Conservation (phyloP, 768 basidiomycete genomes). For the Neoboletus magnificus region DNA sequence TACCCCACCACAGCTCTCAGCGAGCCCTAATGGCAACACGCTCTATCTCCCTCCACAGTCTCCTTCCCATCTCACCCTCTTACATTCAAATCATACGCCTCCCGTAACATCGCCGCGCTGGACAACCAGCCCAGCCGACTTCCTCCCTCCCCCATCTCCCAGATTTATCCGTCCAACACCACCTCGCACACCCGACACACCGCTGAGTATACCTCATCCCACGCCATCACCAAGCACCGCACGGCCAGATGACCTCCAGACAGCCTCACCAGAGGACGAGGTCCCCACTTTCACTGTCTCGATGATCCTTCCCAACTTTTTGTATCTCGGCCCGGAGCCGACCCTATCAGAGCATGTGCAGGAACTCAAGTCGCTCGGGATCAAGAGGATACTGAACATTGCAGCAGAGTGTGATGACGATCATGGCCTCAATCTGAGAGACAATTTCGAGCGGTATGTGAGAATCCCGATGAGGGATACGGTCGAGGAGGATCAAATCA, state of each 20-base stretch:
- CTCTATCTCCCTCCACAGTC: slow-evolving; percentile 38
- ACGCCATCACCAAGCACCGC: slow-evolving; percentile 59
- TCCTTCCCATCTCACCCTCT: slow-evolving; percentile 59
- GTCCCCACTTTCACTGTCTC: slow-evolving; percentile 77
- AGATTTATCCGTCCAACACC: slow-evolving; percentile 28
- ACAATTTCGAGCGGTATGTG: slow-evolving; percentile 78
- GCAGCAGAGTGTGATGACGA: slow-evolving; percentile 89
- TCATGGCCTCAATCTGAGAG: slow-evolving; percentile 61
- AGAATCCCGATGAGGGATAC: slow-evolving; percentile 93
- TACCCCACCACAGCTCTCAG: slow-evolving; percentile 22
- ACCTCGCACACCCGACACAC: slow-evolving; percentile 40
- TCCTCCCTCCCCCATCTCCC: slow-evolving; percentile 35
- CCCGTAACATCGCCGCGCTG: slow-evolving; percentile 47
- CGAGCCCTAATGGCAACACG: slow-evolving; percentile 19
- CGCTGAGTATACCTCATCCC: slow-evolving; percentile 25
- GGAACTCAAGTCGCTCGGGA: slow-evolving; percentile 69
- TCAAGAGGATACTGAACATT: slow-evolving; percentile 87
- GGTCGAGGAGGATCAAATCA: slow-evolving; percentile 90
- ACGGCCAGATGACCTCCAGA: slow-evolving; percentile 45
- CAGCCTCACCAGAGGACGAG: slow-evolving; percentile 39
- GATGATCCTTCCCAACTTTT: slow-evolving; percentile 85
- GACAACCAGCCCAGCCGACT: slow-evolving; percentile 35
- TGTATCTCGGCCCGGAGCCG: slow-evolving; percentile 89
- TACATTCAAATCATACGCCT: slow-evolving; percentile 57
- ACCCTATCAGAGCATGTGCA: slow-evolving; percentile 70